Conservation (phyloP, 1,139 yeast species). For the Candida mesenterica region DNA sequence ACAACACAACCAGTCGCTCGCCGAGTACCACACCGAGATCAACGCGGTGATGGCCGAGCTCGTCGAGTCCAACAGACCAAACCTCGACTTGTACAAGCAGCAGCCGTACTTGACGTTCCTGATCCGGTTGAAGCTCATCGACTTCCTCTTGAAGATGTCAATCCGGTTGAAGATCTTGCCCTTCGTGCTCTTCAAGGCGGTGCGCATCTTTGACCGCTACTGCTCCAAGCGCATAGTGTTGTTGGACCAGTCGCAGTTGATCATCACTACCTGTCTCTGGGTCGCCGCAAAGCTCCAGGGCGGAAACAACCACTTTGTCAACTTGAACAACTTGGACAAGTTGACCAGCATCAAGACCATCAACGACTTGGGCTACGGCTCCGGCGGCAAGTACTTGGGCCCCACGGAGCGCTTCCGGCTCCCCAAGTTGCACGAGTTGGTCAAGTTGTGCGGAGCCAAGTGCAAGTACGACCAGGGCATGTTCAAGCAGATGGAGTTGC, state of each 20-base stretch:
- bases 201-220: constrained; percentile 61
- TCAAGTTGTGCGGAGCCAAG: constrained; percentile 58
- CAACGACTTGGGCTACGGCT: constrained; percentile 44
- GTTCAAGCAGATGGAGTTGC: constrained; percentile 55
- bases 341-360: constrained; percentile 33
- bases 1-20: constrained; percentile 44
- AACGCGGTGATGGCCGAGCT: constrained; percentile 38
- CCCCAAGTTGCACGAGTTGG: constrained; percentile 61
- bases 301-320: constrained; percentile 67
- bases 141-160: constrained; percentile 58
- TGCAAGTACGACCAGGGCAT: constrained; percentile 59
- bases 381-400: constrained; percentile 60
- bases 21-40: constrained; percentile 55
- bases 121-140: constrained; percentile 51
- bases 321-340: constrained; percentile 37
- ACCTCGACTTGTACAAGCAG: constrained; percentile 53
- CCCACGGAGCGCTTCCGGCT: constrained; percentile 67
- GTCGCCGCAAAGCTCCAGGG: constrained; percentile 63
- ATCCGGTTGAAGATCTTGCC: constrained; percentile 57
- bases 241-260: constrained; percentile 60
- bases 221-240: constrained; percentile 63
- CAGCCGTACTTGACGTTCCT: constrained; percentile 62
- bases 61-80: constrained; percentile 41
- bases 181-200: constrained; percentile 58
- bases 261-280: constrained; percentile 67